Evolutionary conservation across 2,329 filamentous ascomycete species (phyloP), one percentile per base, ranked within the genome.

Genomic region (Fusarium sublunatum): DNA sequence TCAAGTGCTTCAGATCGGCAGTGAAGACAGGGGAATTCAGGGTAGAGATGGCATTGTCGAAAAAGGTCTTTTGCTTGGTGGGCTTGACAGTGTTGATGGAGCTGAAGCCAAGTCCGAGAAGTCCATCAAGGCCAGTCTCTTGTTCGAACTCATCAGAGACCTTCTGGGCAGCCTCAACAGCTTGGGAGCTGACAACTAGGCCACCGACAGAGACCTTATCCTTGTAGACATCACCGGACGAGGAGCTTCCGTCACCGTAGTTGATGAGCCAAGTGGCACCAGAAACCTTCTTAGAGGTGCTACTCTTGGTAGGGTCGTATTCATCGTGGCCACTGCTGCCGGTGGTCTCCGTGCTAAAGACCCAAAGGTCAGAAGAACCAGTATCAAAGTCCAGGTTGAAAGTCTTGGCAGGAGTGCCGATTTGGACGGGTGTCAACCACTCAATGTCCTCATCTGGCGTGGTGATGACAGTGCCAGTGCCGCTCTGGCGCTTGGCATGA

Each of bases 1-100:
- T 61, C 34, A 69, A 80, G 64, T 84, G 82, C 70, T 86, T 85
- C 40, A 94, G 80, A 58, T 89, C 83, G 24, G 88, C 89, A 0
- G 90, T 91, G 76, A 93, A 90, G 36, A 93, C 77, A 2, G 60
- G 51, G 1, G 48, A 26, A 8, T 58, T 47, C 3, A 75, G 62
- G n/a, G 46, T 54, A 0, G 54, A 31, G 15, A 52, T 46, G 26
- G 72, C 70, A 26, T 71, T 79, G n/a, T 74, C 76, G 43, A 78
- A 78, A 43, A 81, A 82, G 0, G 79, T 82, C 47, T 75, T 77
- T 50, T 82, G 79, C 44, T 72, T 58, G 2, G 56, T 67, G 1
- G 80, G 80, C 32, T 54, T 44, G 12, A 81, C 77, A 1, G 78
- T 80, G 68, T 82, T 82, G 54, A 81, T 71, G 11, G 51, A 65